These are phyloP conservation scores for Astrocystis sublimbata DNA, from an alignment of 495 filamentous ascomycete genomes.

Conservation along the genomic window DNA sequence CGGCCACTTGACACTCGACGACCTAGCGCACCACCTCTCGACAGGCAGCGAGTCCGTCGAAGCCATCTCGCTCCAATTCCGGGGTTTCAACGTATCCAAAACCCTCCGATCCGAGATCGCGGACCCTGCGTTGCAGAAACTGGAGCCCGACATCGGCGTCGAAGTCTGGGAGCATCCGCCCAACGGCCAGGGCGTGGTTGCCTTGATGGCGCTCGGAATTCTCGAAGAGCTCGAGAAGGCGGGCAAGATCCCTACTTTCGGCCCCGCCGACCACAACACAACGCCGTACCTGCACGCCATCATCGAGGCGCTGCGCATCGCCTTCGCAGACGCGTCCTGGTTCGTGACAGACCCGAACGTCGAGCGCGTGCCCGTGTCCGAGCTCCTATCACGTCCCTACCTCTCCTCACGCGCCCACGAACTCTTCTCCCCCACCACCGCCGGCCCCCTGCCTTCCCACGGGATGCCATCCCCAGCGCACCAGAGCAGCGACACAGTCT, in stretches of 20 bases:
- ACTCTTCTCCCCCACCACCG: slow-evolving; percentile 38
- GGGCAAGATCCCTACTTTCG: slow-evolving; percentile 71
- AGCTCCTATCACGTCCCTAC: slow-evolving; percentile 56
- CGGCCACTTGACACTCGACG: slow-evolving; percentile 75
- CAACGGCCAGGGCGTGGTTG: slow-evolving; percentile 96
- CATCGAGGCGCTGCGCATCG: slow-evolving; percentile 87
- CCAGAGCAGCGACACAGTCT: slow-evolving; percentile 85
- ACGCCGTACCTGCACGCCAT: slow-evolving; percentile 82
- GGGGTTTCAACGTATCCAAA: slow-evolving; percentile 62
- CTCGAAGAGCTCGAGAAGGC: slow-evolving; percentile 77
- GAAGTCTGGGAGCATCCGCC: slow-evolving; percentile 96
- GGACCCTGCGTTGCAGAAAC: slow-evolving; percentile 31
- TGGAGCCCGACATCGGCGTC: slow-evolving; percentile 41
- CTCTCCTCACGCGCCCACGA: slow-evolving; percentile 38
- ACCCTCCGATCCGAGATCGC: slow-evolving; percentile 38
- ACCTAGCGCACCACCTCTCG: slow-evolving; percentile 74
- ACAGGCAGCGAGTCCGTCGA: slow-evolving; percentile 75
- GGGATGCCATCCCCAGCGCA: slow-evolving; percentile 59
- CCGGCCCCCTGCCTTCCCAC: slow-evolving; percentile 32
- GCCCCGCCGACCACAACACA: slow-evolving; percentile 69
- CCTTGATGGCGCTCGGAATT: slow-evolving; percentile 90
- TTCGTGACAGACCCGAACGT: slow-evolving; percentile 83
- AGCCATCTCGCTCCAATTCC: slow-evolving; percentile 78
- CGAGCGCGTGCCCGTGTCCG: slow-evolving; percentile 61
- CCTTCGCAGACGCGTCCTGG: slow-evolving; percentile 89